phyloP scores from a whole-genome alignment of 805 yeast genomes.

The Zygosaccharomyces gambellarensis region DNA sequence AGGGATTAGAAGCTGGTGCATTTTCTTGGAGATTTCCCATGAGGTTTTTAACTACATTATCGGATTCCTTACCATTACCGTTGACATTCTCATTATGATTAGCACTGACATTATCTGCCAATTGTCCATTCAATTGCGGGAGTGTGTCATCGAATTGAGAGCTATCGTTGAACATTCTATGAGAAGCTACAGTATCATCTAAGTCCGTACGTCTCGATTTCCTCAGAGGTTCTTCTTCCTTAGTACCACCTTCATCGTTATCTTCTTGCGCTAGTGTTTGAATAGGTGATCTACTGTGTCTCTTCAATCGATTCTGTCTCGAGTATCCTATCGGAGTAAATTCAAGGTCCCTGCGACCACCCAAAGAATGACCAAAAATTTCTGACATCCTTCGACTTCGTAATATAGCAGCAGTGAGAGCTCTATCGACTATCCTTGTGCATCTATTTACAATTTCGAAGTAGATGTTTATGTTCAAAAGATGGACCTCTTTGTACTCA shows the following conservation, averaged over 20 bases:
- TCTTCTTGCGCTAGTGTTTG: slow-evolving; percentile 1
- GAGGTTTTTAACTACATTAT: slow-evolving; percentile 14
- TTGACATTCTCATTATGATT: slow-evolving; percentile 1
- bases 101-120: background rate
- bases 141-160: slow-evolving; percentile 33
- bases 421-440: background rate
- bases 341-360: slow-evolving; percentile 28
- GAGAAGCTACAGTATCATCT: slow-evolving; percentile 27
- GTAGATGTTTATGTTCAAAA: slow-evolving; percentile 2
- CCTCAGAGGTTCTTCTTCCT: slow-evolving; percentile 14
- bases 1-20: slow-evolving; percentile 24
- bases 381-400: background rate
- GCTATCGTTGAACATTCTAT: slow-evolving; percentile 28
- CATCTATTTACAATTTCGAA: background rate
- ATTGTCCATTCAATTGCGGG: slow-evolving; percentile 18
- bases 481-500: slow-evolving; percentile 2
- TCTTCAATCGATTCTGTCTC: slow-evolving; percentile 15
- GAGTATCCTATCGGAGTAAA: slow-evolving; percentile 42
- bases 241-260: background rate
- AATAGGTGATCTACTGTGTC: slow-evolving; percentile 5
- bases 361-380: background rate
- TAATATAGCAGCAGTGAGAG: background rate
- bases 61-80: background rate
- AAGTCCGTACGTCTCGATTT: slow-evolving; percentile 16
- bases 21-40: slow-evolving; percentile 21